These are phyloP conservation scores for Amniculicola lignicola DNA, from an alignment of 495 filamentous ascomycete genomes.

Conservation along the genomic window DNA sequence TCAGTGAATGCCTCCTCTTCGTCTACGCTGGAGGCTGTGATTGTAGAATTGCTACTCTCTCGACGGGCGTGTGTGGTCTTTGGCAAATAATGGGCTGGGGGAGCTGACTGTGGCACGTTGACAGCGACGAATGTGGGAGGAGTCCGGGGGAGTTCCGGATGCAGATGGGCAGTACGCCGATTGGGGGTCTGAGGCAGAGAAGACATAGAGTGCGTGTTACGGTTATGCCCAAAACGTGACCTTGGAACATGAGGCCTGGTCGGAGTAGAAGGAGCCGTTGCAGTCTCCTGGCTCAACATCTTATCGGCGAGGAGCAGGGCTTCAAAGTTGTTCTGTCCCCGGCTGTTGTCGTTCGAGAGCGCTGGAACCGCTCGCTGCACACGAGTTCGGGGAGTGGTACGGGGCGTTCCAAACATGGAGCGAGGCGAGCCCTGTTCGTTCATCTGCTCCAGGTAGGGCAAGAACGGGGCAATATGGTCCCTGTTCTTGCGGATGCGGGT, in stretches of 20 bases:
- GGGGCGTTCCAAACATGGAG: conserved; percentile 47
- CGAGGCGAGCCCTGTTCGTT: conserved; percentile 29
- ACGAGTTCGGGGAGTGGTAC: conserved; percentile 24
- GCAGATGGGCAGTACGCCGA: conserved; percentile 32
- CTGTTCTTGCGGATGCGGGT: conserved; percentile 84
- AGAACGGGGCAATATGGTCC: conserved; percentile 62
- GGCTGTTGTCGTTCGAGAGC: conserved; percentile 19
- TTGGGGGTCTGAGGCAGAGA: conserved; percentile 77
- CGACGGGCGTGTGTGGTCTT: conserved; percentile 39
- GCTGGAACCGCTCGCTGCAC: conserved; percentile 11
- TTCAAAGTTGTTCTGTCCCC: conserved; percentile 57
- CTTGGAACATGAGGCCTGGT: conserved; percentile 45
- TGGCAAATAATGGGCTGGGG: conserved; percentile 48
- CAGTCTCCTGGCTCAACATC: conserved; percentile 69
- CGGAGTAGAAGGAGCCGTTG: conserved; percentile 65
- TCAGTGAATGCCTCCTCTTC: conserved; percentile 41
- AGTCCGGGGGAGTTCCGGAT: conserved; percentile 32
- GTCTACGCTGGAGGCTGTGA: conserved; percentile 72
- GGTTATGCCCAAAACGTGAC: conserved; percentile 54
- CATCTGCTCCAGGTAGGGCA: conserved; percentile 47
- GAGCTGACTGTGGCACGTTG: conserved; percentile 54
- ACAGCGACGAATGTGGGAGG: conserved; percentile 51
- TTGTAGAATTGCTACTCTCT: conserved; percentile 81
- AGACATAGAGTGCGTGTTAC: conserved; percentile 70
- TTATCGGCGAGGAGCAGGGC: conserved; percentile 70